Conservation (phyloP, 805 yeast species). For the Hermanozyma aechmeae region DNA sequence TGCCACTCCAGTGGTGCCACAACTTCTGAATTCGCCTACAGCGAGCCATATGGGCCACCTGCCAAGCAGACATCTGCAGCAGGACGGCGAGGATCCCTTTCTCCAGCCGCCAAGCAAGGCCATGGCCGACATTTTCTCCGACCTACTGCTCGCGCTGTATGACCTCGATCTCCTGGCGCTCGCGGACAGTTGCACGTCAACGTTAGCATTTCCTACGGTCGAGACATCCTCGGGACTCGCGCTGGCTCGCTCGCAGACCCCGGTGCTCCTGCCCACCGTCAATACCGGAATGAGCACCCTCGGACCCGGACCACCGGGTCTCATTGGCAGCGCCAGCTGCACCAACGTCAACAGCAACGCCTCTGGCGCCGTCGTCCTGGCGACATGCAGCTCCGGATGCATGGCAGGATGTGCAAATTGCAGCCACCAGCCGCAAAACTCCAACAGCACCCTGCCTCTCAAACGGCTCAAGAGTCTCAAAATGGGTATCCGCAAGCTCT, state of each 20-base stretch:
- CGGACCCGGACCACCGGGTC: constrained; percentile 2
- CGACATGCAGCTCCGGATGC: constrained; percentile 2
- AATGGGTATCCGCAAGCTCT: constrained; percentile 29
- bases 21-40: too few species aligned
- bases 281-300: too few species aligned
- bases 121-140: constrained; percentile 3
- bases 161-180: constrained; percentile 19
- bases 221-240: too few species aligned
- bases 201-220: constrained; percentile 9
- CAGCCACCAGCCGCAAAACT: constrained; percentile 1
- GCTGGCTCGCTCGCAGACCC: too few species aligned
- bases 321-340: constrained; percentile 2
- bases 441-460: constrained; percentile 19
- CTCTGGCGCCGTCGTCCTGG: constrained; percentile 2
- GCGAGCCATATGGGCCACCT: constrained; percentile 1
- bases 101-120: neutral
- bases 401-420: constrained; percentile 1
- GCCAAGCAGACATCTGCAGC: constrained; percentile 1
- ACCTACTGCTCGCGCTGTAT: constrained; percentile 10
- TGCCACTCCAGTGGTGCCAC: constrained; percentile 1
- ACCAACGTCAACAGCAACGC: neutral
- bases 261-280: too few species aligned
- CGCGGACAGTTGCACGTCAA: constrained; percentile 8
- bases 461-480: constrained; percentile 28
- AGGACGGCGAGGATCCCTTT: constrained; percentile 3